Percentiles rank a stretch among this genome's conserved stretches.
Evolutionary conservation across 768 basidiomycete genomes (phyloP).

Genomic region (Suillus cothurnatus): DNA sequence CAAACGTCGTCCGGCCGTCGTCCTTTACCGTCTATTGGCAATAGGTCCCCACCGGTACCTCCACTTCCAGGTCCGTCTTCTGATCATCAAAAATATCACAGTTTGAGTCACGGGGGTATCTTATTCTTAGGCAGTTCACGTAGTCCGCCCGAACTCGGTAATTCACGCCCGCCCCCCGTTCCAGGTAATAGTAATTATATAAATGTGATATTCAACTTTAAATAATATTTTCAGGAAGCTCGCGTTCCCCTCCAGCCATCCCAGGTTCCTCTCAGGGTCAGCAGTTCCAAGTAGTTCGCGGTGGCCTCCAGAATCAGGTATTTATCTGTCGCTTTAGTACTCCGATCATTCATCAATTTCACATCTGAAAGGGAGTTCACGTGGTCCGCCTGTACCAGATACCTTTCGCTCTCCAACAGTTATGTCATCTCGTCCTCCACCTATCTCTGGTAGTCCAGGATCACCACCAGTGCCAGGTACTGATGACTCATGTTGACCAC

Average conservation of each 20-base stretch:
- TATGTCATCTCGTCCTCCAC: background rate
- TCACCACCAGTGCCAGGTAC: background rate
- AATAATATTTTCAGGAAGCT: background rate
- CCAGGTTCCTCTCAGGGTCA: background rate
- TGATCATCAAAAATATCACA: background rate
- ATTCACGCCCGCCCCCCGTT: background rate
- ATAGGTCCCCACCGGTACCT: constrained; percentile 2
- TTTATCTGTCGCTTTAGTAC: background rate
- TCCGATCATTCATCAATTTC: background rate
- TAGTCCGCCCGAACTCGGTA: background rate
- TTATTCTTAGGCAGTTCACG: background rate
- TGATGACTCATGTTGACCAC: background rate
- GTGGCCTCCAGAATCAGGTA: constrained; percentile 3
- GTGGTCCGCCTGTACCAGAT: background rate
- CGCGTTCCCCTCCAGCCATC: background rate
- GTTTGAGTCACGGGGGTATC: background rate
- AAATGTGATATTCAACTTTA: background rate
- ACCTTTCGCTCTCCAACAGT: background rate
- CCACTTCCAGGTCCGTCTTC: constrained; percentile 6
- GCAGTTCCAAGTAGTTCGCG: background rate
- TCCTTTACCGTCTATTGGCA: constrained; percentile 26
- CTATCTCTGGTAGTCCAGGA: background rate
- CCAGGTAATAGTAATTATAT: constrained; percentile 2
- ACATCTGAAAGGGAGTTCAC: background rate
- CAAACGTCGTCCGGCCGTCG: constrained; percentile 28